These are phyloP conservation scores for Dendrostoma leiphaemia DNA, from an alignment of 2,329 filamentous ascomycete species.

Conservation along the genomic window DNA sequence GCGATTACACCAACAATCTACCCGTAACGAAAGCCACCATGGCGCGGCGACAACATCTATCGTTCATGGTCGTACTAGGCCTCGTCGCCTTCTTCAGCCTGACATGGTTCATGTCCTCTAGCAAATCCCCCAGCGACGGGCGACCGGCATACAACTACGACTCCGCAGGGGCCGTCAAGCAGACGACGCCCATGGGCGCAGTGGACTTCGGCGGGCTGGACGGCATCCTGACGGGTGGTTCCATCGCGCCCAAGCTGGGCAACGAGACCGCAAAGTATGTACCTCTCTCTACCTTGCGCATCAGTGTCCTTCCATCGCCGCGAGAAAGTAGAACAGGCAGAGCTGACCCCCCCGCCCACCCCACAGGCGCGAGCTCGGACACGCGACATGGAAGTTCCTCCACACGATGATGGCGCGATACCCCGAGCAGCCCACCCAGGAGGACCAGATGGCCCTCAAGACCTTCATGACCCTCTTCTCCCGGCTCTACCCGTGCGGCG, in stretches of 20 bases:
- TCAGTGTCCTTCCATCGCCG: no score
- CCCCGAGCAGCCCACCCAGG: conserved; percentile 61
- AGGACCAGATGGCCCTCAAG: conserved; percentile 61
- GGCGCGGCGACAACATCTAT: conserved; percentile 53
- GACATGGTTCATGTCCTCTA: conserved; percentile 55
- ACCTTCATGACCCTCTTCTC: conserved; percentile 66
- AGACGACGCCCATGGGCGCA: conserved; percentile 12
- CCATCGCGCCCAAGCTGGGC: conserved; percentile 77
- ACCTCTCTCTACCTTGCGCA: background rate
- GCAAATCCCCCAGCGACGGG: conserved; percentile 16
- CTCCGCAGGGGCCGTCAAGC: conserved; percentile 16
- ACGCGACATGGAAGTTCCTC: conserved; percentile 67
- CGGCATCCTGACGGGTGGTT: conserved; percentile 60
- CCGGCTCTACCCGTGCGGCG: conserved; percentile 68
- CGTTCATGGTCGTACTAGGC: conserved; percentile 52
- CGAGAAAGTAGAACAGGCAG: no score
- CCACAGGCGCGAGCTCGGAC: conserved; percentile 60
- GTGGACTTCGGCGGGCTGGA: conserved; percentile 41
- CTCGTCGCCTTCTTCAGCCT: conserved; percentile 56
- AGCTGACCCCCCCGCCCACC: background rate
- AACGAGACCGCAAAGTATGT: conserved; percentile 75
- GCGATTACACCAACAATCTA: no score
- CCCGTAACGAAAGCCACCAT: conserved; percentile 30
- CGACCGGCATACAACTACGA: conserved; percentile 26
- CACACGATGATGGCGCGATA: conserved; percentile 71